phyloP scores from a whole-genome alignment of 148 eudicot genomes.

The Nepenthes gracilis region DNA sequence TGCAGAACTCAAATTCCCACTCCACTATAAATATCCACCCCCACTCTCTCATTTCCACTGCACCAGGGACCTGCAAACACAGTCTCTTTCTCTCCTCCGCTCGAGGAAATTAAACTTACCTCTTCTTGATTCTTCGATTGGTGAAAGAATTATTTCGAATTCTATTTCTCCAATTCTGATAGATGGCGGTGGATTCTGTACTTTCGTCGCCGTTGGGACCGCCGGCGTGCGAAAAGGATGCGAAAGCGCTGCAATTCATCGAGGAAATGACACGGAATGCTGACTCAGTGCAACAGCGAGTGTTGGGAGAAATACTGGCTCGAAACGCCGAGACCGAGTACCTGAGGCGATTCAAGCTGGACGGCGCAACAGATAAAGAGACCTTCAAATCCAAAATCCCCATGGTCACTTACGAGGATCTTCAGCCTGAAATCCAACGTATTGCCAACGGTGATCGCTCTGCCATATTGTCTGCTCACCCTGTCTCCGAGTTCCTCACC shows the following conservation, averaged over 20 bases:
- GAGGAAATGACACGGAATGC: slow-evolving; percentile 82
- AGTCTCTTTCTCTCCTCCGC: no score
- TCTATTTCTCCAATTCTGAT: neutral
- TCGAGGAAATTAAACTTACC: neutral
- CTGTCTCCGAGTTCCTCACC: slow-evolving; percentile 83
- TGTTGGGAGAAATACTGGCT: slow-evolving; percentile 45
- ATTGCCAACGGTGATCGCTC: slow-evolving; percentile 81
- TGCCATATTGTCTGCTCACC: slow-evolving; percentile 61
- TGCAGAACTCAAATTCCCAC: neutral
- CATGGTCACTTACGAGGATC: slow-evolving; percentile 61
- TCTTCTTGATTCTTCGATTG: neutral
- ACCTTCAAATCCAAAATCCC: slow-evolving; percentile 56
- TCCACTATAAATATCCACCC: neutral
- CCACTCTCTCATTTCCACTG: neutral
- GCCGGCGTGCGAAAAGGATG: slow-evolving; percentile 72
- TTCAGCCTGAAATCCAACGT: slow-evolving; percentile 72
- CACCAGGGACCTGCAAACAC: neutral
- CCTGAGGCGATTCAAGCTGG: slow-evolving; percentile 34
- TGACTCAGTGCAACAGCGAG: slow-evolving; percentile 47
- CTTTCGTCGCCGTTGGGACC: slow-evolving; percentile 54
- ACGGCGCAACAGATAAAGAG: slow-evolving; percentile 41
- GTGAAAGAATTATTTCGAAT: neutral
- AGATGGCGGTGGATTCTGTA: slow-evolving; percentile 65
- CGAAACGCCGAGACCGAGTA: slow-evolving; percentile 65
- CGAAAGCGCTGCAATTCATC: slow-evolving; percentile 64